Evolutionary conservation across 2,329 filamentous ascomycete genomes (phyloP).

Genomic region (Apiospora saccharicola): DNA sequence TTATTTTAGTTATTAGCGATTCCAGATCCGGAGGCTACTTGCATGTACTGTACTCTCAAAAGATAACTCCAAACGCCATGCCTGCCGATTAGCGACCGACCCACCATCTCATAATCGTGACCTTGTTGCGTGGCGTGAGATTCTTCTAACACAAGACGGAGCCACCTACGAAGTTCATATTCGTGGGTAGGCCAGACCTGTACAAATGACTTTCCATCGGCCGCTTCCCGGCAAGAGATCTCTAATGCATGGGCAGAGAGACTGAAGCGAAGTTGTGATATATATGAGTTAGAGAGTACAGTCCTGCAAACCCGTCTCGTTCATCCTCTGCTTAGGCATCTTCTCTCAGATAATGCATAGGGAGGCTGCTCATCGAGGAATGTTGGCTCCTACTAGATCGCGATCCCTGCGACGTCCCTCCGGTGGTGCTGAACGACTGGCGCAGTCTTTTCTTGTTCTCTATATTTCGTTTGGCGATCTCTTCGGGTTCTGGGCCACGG

Average conservation of each 20-base stretch:
- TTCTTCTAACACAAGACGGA: background rate
- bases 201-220: background rate
- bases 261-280: background rate
- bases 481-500: slow-evolving; percentile 54
- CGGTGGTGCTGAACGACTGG: slow-evolving; percentile 20
- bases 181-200: background rate
- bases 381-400: slow-evolving; percentile 36
- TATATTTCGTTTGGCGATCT: slow-evolving; percentile 46
- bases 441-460: slow-evolving; percentile 29
- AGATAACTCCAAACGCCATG: slow-evolving; percentile 11
- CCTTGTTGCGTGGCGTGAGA: background rate
- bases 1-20: background rate
- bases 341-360: slow-evolving; percentile 27
- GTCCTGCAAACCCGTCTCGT: background rate
- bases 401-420: slow-evolving; percentile 27
- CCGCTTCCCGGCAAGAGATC: background rate
- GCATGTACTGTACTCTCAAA: background rate
- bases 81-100: background rate
- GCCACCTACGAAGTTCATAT: background rate
- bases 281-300: background rate
- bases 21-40: background rate
- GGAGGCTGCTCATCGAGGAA: slow-evolving; percentile 36
- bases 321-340: slow-evolving; percentile 16
- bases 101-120: slow-evolving; percentile 9
- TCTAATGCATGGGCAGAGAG: background rate